These are phyloP conservation scores for Hymenoscyphus fructigenus DNA, from an alignment of 2,329 filamentous ascomycete species.

Conservation along the genomic window DNA sequence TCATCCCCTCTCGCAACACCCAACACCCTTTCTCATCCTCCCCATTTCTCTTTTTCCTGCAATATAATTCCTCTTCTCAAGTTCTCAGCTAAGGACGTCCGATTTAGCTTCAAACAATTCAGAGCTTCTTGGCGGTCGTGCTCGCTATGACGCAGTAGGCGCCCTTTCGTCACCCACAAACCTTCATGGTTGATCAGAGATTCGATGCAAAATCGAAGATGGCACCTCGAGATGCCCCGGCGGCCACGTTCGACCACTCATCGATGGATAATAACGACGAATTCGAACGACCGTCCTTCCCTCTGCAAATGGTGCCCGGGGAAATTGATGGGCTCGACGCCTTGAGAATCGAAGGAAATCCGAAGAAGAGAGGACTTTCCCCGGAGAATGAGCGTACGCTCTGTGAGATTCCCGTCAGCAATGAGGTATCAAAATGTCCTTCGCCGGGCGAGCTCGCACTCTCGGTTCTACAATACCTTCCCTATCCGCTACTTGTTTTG, in stretches of 20 bases:
- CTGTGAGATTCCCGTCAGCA: constrained; percentile 20
- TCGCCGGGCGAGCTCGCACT: constrained; percentile 59
- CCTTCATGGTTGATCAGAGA: neutral
- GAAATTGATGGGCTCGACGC: constrained; percentile 34
- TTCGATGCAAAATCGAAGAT: neutral
- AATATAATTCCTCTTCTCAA: too few relatives aligned
- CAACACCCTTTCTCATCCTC: too few relatives aligned
- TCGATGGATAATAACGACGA: constrained; percentile 10
- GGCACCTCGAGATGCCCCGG: neutral
- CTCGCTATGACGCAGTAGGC: constrained; percentile 4
- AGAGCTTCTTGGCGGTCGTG: neutral
- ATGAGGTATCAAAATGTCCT: constrained; percentile 44
- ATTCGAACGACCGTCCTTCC: constrained; percentile 23
- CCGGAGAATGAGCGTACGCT: constrained; percentile 14
- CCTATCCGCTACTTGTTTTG: constrained; percentile 68
- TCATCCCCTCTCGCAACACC: too few relatives aligned
- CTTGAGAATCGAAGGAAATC: constrained; percentile 18
- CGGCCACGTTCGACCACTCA: neutral
- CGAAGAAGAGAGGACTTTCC: constrained; percentile 23
- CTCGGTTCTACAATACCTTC: constrained; percentile 70
- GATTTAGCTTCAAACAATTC: neutral
- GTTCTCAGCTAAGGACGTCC: neutral
- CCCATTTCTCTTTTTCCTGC: too few relatives aligned
- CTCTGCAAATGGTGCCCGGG: constrained; percentile 29
- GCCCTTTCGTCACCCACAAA: neutral